Conservation (phyloP, 495 filamentous ascomycete genomes). For the Aspergillus avenaceus region DNA sequence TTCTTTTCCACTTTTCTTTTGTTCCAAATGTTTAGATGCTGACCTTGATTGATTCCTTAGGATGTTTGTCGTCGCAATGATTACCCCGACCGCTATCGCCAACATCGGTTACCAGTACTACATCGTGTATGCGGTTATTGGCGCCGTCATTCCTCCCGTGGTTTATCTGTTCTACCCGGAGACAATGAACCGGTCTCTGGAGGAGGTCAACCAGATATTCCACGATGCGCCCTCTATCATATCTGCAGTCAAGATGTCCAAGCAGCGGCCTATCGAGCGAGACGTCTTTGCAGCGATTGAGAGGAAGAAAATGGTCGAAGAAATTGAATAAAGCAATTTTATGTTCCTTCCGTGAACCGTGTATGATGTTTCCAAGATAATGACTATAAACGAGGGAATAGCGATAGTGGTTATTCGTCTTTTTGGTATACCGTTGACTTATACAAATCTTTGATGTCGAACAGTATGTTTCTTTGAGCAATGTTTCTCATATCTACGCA, state of each 20-base stretch:
- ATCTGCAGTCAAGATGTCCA: constrained; percentile 2
- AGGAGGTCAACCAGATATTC: constrained; percentile 14
- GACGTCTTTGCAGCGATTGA: too few species aligned
- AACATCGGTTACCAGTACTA: constrained; percentile 51
- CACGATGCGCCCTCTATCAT: constrained; percentile 4
- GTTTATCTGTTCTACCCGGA: constrained; percentile 57
- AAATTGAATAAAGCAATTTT: constrained; percentile 3
- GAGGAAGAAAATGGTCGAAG: not conserved
- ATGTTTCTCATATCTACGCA: too few species aligned
- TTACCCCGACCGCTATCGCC: constrained; percentile 51
- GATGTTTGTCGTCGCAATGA: constrained; percentile 45
- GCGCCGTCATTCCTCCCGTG: constrained; percentile 29
- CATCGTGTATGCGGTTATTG: constrained; percentile 42
- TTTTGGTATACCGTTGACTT: too few species aligned
- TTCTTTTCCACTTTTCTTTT: too few species aligned
- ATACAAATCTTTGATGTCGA: too few species aligned
- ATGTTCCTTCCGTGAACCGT: too few species aligned
- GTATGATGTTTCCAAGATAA: too few species aligned
- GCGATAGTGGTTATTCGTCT: too few species aligned
- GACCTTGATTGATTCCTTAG: constrained; percentile 10
- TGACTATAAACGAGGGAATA: too few species aligned
- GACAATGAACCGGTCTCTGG: constrained; percentile 12
- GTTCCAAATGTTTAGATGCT: too few species aligned
- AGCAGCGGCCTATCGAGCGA: not conserved
- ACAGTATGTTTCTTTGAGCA: too few species aligned